Evolutionary conservation across 345 rosid species (phyloP).

Genomic region (Bretschneidera sinensis): DNA sequence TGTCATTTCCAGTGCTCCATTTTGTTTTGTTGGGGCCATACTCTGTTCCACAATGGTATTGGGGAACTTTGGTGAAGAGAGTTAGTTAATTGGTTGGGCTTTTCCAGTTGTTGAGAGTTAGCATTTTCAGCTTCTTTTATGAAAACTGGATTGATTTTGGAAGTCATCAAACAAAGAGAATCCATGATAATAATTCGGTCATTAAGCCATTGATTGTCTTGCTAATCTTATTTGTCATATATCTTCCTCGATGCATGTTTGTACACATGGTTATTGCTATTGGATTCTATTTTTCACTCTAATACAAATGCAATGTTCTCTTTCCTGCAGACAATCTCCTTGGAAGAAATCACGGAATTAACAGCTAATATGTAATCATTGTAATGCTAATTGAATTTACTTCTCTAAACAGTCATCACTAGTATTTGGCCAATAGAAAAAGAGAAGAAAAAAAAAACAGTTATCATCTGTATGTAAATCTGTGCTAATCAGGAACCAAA

Average conservation of each 20-base stretch:
- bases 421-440: constrained; percentile 8
- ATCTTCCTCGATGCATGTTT: too few species aligned
- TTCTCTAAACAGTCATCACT: constrained; percentile 8
- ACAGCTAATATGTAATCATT: constrained; percentile 55
- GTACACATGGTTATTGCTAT: not conserved
- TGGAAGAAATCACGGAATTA: constrained; percentile 74
- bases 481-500: constrained; percentile 1
- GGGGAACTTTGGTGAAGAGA: too few species aligned
- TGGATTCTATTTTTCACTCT: constrained; percentile 1
- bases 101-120: too few species aligned
- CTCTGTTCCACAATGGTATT: not conserved
- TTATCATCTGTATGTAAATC: constrained; percentile 22
- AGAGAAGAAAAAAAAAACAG: constrained; percentile 1
- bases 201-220: too few species aligned
- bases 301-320: not conserved
- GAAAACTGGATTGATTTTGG: too few species aligned
- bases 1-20: not conserved
- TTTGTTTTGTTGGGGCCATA: too few species aligned
- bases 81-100: too few species aligned
- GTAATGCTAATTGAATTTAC: constrained; percentile 8
- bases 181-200: too few species aligned
- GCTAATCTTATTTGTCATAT: too few species aligned
- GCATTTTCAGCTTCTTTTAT: too few species aligned
- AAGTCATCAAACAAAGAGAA: too few species aligned
- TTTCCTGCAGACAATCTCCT: constrained; percentile 53